A percentile compares a stretch with the other conserved stretches of the same genome.
phyloP scores from a whole-genome alignment of 2,329 filamentous ascomycete genomes.

The Cladosporium sp. region DNA sequence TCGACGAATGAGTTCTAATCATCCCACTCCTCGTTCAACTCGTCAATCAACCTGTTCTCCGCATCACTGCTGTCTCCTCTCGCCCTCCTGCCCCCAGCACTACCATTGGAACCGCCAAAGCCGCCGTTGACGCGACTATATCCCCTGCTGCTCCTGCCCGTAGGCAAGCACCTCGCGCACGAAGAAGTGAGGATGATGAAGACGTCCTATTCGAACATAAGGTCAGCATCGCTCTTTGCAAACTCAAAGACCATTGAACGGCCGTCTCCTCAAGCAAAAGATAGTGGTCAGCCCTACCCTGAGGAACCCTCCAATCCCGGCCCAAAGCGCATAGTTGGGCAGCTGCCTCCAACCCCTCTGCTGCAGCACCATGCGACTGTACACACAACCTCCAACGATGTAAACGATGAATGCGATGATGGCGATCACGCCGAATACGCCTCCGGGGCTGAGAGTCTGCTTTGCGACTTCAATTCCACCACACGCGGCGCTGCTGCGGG shows the following conservation, averaged over 20 bases:
- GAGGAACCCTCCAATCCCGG: constrained; percentile 77
- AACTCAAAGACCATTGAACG: not conserved
- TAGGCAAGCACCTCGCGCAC: constrained; percentile 62
- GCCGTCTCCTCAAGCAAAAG: not conserved
- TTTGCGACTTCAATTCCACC: constrained; percentile 59
- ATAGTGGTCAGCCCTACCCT: constrained; percentile 66
- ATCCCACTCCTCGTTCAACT: constrained; percentile 96
- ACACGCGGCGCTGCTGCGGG: constrained; percentile 81
- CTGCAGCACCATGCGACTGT: constrained; percentile 90
- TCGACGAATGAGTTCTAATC: constrained; percentile 44
- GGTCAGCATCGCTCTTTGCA: not conserved
- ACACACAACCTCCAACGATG: constrained; percentile 86
- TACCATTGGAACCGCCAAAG: not conserved
- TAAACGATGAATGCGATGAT: constrained; percentile 78
- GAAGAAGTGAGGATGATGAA: constrained; percentile 66
- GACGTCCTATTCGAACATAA: constrained; percentile 42
- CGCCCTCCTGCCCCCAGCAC: constrained; percentile 35
- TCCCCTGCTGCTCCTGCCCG: constrained; percentile 46
- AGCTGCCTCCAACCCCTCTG: constrained; percentile 92
- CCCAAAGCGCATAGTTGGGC: constrained; percentile 92
- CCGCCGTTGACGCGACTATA: constrained; percentile 57
- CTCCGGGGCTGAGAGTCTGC: constrained; percentile 62
- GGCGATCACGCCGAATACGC: constrained; percentile 83
- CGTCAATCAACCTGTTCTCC: constrained; percentile 91
- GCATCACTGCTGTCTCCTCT: constrained; percentile 59